A percentile compares a stretch with the other conserved stretches of the same genome.
Evolutionary conservation across 2,329 filamentous ascomycete genomes (phyloP).

Genomic region (Alternaria novae-zelandiae): DNA sequence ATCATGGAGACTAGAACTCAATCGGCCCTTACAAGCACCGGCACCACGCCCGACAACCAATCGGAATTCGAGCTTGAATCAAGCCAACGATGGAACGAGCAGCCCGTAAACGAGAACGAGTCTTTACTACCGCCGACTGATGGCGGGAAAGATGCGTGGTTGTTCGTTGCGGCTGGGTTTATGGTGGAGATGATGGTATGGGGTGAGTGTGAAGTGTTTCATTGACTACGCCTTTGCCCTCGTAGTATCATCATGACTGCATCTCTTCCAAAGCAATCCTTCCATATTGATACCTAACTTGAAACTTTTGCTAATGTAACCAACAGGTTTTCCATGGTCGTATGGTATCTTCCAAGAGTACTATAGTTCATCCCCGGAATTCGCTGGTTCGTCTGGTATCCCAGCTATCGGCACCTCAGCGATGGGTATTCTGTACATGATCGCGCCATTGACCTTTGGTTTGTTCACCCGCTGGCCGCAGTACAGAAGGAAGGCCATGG

Average conservation of each 20-base stretch:
- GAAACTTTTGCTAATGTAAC: slow-evolving; percentile 1
- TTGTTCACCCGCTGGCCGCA: slow-evolving; percentile 43
- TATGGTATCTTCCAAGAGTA: slow-evolving; percentile 76
- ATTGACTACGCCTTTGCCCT: not conserved
- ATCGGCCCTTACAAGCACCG: not conserved
- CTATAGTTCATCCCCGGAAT: slow-evolving; percentile 66
- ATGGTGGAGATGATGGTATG: slow-evolving; percentile 60
- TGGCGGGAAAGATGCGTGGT: slow-evolving; percentile 58
- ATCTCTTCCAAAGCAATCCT: not conserved
- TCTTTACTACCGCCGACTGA: slow-evolving; percentile 54
- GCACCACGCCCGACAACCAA: not conserved
- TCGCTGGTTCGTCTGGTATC: slow-evolving; percentile 60
- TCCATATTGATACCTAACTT: no score
- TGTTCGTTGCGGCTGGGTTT: slow-evolving; percentile 58
- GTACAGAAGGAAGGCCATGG: slow-evolving; percentile 36
- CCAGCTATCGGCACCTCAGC: slow-evolving; percentile 70
- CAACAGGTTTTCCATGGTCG: slow-evolving; percentile 68
- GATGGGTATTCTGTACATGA: slow-evolving; percentile 59
- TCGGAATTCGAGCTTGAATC: slow-evolving; percentile 7
- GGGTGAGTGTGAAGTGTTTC: slow-evolving; percentile 31
- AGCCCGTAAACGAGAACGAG: slow-evolving; percentile 9
- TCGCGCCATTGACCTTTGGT: slow-evolving; percentile 49
- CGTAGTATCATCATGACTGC: not conserved
- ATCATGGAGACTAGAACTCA: not conserved
- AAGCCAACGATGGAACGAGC: slow-evolving; percentile 5